Conservation (phyloP, 495 filamentous ascomycete genomes). For the Penicillium atrosanguineum region DNA sequence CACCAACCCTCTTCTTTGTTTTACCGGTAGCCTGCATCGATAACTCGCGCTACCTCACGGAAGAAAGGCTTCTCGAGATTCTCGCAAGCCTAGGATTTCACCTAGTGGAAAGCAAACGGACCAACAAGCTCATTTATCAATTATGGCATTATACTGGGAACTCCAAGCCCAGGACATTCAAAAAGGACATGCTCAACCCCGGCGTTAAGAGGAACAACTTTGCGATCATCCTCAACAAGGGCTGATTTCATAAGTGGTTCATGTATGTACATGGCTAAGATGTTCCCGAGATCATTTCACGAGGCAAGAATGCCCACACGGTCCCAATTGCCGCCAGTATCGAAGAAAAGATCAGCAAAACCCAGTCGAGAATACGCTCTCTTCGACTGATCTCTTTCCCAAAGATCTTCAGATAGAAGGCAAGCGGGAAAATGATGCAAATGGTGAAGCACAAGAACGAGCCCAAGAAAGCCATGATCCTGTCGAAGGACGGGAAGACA, state of each 20-base stretch:
- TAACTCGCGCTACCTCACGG: slow-evolving; percentile 89
- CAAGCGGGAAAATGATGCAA: slow-evolving; percentile 83
- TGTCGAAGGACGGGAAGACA: slow-evolving; percentile 83
- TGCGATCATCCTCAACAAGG: slow-evolving; percentile 60
- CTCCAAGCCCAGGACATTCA: slow-evolving; percentile 39
- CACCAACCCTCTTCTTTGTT: slow-evolving; percentile 88
- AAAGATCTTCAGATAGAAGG: slow-evolving; percentile 93
- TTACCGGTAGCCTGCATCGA: slow-evolving; percentile 82
- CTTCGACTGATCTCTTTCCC: slow-evolving; percentile 64
- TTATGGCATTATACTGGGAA: slow-evolving; percentile 61
- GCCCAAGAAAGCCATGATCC: slow-evolving; percentile 92
- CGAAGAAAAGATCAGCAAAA: slow-evolving; percentile 65
- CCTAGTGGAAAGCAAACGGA: slow-evolving; percentile 62
- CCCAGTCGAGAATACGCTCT: slow-evolving; percentile 67
- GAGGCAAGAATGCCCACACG: slow-evolving; percentile 83
- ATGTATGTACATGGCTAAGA: background rate
- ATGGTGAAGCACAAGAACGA: slow-evolving; percentile 90
- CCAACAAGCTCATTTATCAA: slow-evolving; percentile 83
- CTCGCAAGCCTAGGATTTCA: slow-evolving; percentile 75
- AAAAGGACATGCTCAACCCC: slow-evolving; percentile 71
- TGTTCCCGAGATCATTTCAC: slow-evolving; percentile 43
- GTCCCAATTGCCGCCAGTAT: slow-evolving; percentile 75
- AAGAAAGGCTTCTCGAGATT: slow-evolving; percentile 66
- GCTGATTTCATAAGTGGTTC: slow-evolving; percentile 6
- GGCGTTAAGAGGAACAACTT: slow-evolving; percentile 85